A percentile compares a stretch with the other conserved stretches of the same genome.
These are phyloP conservation scores for Reticulascus tulasneorum DNA, from an alignment of 2,329 filamentous ascomycete species.

Conservation along the genomic window DNA sequence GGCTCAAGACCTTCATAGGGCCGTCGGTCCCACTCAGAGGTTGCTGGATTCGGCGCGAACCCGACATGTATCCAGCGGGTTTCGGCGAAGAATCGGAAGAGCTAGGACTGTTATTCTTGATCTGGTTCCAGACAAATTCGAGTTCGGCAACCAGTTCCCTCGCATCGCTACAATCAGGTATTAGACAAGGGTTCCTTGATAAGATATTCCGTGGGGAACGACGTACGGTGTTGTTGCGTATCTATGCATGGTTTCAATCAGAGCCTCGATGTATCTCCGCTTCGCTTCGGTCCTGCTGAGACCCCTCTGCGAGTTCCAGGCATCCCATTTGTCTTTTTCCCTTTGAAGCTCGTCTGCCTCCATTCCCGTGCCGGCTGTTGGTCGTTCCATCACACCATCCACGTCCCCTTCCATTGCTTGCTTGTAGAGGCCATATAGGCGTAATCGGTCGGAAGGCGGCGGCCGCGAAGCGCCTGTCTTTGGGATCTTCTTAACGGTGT, in stretches of 20 bases:
- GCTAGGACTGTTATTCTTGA: conserved; percentile 76
- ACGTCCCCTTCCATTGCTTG: conserved; percentile 99
- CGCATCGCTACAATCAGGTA: conserved; percentile 61
- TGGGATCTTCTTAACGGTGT: conserved; percentile 96
- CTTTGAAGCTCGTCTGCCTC: conserved; percentile 51
- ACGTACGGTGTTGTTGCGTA: conserved; percentile 82
- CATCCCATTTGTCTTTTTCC: conserved; percentile 77
- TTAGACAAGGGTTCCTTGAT: conserved; percentile 20
- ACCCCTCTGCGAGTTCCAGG: conserved; percentile 85
- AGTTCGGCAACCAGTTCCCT: conserved; percentile 85
- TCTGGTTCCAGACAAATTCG: conserved; percentile 99
- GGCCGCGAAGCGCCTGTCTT: conserved; percentile 89
- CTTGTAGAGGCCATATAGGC: conserved; percentile 97
- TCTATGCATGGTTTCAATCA: conserved; percentile 95
- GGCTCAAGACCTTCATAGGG: conserved; percentile 70
- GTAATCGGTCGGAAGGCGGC: conserved; percentile 77
- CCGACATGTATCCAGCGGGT: conserved; percentile 28
- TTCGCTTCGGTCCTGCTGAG: conserved; percentile 89
- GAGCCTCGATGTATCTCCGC: conserved; percentile 83
- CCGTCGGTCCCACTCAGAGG: conserved; percentile 46
- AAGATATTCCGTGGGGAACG: neutral
- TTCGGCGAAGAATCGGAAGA: conserved; percentile 57
- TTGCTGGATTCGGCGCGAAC: conserved; percentile 42
- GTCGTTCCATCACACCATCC: conserved; percentile 86
- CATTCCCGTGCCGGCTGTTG: conserved; percentile 47